phyloP scores from a whole-genome alignment of 352 stramenopile genomes.

The Phytopythium helicoides region DNA sequence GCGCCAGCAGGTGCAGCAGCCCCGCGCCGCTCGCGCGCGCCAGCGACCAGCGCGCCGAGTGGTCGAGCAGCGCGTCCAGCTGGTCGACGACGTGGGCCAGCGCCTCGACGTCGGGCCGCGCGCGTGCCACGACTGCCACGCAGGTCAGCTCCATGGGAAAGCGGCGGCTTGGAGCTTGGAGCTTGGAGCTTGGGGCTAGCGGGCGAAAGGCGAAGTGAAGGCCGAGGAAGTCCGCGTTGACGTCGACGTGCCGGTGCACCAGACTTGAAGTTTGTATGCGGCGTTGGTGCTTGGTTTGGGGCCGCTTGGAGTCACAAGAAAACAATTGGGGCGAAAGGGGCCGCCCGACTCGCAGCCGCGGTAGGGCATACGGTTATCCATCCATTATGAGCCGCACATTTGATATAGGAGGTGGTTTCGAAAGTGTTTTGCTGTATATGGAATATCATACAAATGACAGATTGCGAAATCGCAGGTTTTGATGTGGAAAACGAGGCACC shows the following conservation, averaged over 20 bases:
- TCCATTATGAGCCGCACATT: background rate
- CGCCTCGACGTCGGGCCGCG: background rate
- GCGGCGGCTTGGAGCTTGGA: background rate
- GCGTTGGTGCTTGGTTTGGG: background rate
- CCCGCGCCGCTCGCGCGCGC: background rate
- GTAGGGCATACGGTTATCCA: too few relatives aligned
- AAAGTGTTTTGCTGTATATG: too few relatives aligned
- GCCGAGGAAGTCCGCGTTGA: background rate
- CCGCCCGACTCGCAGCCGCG: too few relatives aligned
- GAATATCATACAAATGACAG: too few relatives aligned
- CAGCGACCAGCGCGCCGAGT: constrained; percentile 13
- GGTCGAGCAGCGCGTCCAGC: constrained; percentile 16
- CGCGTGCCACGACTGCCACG: constrained; percentile 4
- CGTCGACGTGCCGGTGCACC: background rate
- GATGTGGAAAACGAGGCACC: too few relatives aligned
- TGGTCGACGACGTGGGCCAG: background rate
- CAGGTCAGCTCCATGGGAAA: constrained; percentile 1
- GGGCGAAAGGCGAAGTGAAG: background rate
- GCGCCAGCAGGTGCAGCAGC: constrained; percentile 1
- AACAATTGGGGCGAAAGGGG: background rate
- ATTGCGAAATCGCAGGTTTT: too few relatives aligned
- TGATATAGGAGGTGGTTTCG: background rate
- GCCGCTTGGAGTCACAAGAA: constrained; percentile 3
- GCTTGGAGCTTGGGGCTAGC: background rate
- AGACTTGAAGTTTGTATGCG: background rate